Evolutionary conservation across 495 filamentous ascomycete species (phyloP).

Genomic region (Talaromyces trachyspermus): DNA sequence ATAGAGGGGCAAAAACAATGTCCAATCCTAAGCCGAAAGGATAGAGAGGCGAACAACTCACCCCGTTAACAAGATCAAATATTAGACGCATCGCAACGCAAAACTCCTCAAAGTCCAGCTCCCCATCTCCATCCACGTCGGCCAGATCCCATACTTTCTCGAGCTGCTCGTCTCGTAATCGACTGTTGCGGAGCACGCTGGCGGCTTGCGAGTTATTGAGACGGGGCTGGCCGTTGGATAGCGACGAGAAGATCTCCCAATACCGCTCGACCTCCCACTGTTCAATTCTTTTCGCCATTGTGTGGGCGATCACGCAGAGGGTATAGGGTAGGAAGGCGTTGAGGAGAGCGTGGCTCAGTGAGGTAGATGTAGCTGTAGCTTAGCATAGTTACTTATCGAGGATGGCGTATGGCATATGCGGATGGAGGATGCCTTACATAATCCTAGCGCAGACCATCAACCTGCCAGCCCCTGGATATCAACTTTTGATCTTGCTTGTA

Average conservation of each 20-base stretch:
- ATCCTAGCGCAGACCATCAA: too few relatives aligned
- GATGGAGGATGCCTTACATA: too few relatives aligned
- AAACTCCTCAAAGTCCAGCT: constrained; percentile 97
- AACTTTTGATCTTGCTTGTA: too few relatives aligned
- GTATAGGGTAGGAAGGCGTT: not conserved
- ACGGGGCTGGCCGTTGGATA: constrained; percentile 70
- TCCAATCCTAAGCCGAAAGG: not conserved
- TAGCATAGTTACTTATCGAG: too few relatives aligned
- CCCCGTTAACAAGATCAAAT: constrained; percentile 93
- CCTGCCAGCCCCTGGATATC: too few relatives aligned
- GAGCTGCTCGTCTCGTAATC: constrained; percentile 86
- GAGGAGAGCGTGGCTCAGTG: constrained; percentile 1
- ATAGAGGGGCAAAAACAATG: too few relatives aligned
- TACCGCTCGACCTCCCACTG: constrained; percentile 95
- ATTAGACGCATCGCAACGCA: constrained; percentile 97
- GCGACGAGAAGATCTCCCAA: constrained; percentile 95
- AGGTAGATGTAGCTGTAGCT: not conserved
- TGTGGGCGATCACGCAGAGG: not conserved
- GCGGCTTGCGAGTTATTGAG: constrained; percentile 88
- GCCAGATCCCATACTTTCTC: constrained; percentile 96
- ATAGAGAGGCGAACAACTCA: constrained; percentile 34
- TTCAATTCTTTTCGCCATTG: constrained; percentile 64
- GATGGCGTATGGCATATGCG: too few relatives aligned
- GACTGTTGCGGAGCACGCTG: constrained; percentile 90
- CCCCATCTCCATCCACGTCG: constrained; percentile 93